phyloP scores from a whole-genome alignment of 2,329 filamentous ascomycete genomes.

The Verticillium albo-atrum region DNA sequence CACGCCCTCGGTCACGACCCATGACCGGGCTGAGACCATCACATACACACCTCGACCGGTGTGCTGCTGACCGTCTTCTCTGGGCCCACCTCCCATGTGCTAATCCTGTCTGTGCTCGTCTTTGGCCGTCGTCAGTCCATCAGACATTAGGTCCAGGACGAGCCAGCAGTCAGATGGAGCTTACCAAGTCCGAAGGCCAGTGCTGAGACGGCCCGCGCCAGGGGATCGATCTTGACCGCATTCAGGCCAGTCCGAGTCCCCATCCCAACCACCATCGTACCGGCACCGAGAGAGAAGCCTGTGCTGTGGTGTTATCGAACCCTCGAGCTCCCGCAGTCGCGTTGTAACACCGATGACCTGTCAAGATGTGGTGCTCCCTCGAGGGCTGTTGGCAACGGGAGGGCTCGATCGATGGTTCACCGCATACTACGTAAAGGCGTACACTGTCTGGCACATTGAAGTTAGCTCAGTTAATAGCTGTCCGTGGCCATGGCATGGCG shows the following conservation, averaged over 20 bases:
- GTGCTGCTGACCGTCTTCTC: background rate
- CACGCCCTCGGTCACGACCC: too few relatives aligned
- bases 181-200: background rate
- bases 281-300: background rate
- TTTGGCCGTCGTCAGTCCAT: background rate
- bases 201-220: background rate
- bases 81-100: background rate
- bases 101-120: background rate
- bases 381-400: background rate
- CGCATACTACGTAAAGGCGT: too few relatives aligned
- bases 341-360: background rate
- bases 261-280: background rate
- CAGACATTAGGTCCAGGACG: background rate
- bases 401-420: background rate
- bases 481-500: background rate
- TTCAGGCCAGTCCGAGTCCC: background rate
- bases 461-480: too few relatives aligned
- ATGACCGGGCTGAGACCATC: background rate
- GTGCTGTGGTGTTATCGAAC: background rate
- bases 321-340: background rate
- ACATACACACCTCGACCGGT: background rate
- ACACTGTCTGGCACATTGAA: too few relatives aligned
- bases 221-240: background rate
- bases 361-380: background rate
- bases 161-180: background rate